phyloP scores from a whole-genome alignment of 768 basidiomycete species.

The Holtermanniella nyarrowii region DNA sequence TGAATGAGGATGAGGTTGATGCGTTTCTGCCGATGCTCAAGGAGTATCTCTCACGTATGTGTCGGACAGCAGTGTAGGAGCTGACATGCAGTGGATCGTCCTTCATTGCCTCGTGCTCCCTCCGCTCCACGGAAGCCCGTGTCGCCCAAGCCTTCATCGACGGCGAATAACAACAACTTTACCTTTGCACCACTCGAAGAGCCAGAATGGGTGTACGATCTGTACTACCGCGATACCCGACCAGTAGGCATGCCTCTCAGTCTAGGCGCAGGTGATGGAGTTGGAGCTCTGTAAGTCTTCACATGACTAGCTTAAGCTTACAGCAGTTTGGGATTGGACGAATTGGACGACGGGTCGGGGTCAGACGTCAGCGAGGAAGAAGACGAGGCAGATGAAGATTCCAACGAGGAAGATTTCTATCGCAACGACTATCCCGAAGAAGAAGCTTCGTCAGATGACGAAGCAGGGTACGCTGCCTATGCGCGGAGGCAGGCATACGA shows the following conservation, averaged over 20 bases:
- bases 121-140: too few species aligned
- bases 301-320: background rate
- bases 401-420: conserved; percentile 35
- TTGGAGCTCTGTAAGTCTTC: conserved; percentile 20
- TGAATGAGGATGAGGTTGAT: conserved; percentile 32
- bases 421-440: conserved; percentile 38
- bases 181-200: too few species aligned
- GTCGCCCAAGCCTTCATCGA: too few species aligned
- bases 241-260: conserved; percentile 5
- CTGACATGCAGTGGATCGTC: background rate
- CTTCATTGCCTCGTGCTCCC: background rate
- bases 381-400: conserved; percentile 38
- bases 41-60: conserved; percentile 35
- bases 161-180: too few species aligned
- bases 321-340: background rate
- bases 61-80: background rate
- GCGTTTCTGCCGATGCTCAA: conserved; percentile 40
- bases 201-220: conserved; percentile 35
- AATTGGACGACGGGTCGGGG: background rate
- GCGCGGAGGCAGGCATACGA: background rate
- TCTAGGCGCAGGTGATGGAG: conserved; percentile 27
- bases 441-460: background rate
- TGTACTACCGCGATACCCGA: conserved; percentile 36
- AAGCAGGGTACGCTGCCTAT: background rate
- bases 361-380: conserved; percentile 16